A percentile compares a stretch with the other conserved stretches of the same genome.
Evolutionary conservation across 345 rosid genomes (phyloP).

Genomic region (Moricandia moricandioides): DNA sequence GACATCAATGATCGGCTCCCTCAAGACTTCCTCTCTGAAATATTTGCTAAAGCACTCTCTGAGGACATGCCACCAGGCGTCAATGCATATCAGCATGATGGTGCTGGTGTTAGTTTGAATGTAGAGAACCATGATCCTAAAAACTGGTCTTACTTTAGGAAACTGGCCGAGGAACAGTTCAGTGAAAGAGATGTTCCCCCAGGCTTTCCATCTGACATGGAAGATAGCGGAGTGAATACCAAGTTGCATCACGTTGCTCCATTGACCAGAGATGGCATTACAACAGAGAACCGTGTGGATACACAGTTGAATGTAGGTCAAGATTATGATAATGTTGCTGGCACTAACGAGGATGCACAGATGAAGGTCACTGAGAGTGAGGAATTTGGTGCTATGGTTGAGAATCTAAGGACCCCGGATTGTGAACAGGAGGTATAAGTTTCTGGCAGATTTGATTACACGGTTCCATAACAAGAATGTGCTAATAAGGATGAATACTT

Average conservation of each 20-base stretch:
- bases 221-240: constrained; percentile 39
- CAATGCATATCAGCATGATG: constrained; percentile 54
- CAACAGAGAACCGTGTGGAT: constrained; percentile 37
- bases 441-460: constrained; percentile 32
- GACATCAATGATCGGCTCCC: constrained; percentile 91
- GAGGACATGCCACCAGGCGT: constrained; percentile 44
- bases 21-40: constrained; percentile 76
- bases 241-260: constrained; percentile 39
- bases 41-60: constrained; percentile 57
- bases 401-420: constrained; percentile 51
- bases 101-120: constrained; percentile 73
- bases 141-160: constrained; percentile 91
- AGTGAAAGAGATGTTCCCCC: constrained; percentile 50
- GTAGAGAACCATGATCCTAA: constrained; percentile 81
- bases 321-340: constrained; percentile 30
- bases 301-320: constrained; percentile 45
- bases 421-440: constrained; percentile 59
- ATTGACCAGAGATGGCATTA: constrained; percentile 39
- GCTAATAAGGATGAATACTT: constrained; percentile 32
- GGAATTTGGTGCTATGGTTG: constrained; percentile 65
- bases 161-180: constrained; percentile 75
- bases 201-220: constrained; percentile 42
- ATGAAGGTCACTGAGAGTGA: constrained; percentile 53
- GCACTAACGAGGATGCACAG: constrained; percentile 31
- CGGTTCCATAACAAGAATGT: constrained; percentile 10